Conservation (phyloP, 1,284 basidiomycete species). For the Tylopilus microsporus region DNA sequence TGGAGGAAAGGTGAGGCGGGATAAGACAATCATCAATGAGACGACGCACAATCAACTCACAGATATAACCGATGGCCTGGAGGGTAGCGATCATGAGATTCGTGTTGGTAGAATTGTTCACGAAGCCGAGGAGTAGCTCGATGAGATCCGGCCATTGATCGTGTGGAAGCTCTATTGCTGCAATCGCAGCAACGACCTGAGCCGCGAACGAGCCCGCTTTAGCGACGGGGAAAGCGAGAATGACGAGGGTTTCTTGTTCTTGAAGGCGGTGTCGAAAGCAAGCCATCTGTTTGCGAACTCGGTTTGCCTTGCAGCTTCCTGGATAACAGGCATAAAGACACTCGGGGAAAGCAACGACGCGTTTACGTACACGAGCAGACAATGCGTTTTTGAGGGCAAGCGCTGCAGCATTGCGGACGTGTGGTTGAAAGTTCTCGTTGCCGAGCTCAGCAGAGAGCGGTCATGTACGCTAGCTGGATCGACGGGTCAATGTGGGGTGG, state of each 20-base stretch:
- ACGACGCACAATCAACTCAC: slow-evolving; percentile 84
- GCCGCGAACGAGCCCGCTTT: slow-evolving; percentile 86
- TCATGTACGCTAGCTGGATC: slow-evolving; percentile 79
- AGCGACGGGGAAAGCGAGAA: slow-evolving; percentile 69
- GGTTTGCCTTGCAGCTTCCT: slow-evolving; percentile 77
- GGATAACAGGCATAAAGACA: slow-evolving; percentile 11
- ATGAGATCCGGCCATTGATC: slow-evolving; percentile 90
- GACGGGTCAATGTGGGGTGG: slow-evolving; percentile 21
- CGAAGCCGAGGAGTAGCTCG: slow-evolving; percentile 81
- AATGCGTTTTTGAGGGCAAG: slow-evolving; percentile 96
- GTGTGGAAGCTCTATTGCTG: slow-evolving; percentile 85
- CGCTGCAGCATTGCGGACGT: slow-evolving; percentile 91
- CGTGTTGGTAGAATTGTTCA: slow-evolving; percentile 73
- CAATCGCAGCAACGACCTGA: slow-evolving; percentile 91
- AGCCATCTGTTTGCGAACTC: slow-evolving; percentile 82
- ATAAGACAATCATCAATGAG: slow-evolving; percentile 5
- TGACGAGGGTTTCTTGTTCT: slow-evolving; percentile 74
- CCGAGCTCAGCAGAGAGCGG: slow-evolving; percentile 77
- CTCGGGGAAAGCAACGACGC: slow-evolving; percentile 12
- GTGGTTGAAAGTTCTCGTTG: slow-evolving; percentile 65
- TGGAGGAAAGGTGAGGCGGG: slow-evolving; percentile 32
- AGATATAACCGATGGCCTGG: slow-evolving; percentile 95
- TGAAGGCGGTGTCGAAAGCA: slow-evolving; percentile 61
- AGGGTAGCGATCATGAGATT: slow-evolving; percentile 85
- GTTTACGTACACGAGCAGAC: slow-evolving; percentile 73